Evolutionary conservation across 495 filamentous ascomycete species (phyloP).

Genomic region (Xylaria telfairii): DNA sequence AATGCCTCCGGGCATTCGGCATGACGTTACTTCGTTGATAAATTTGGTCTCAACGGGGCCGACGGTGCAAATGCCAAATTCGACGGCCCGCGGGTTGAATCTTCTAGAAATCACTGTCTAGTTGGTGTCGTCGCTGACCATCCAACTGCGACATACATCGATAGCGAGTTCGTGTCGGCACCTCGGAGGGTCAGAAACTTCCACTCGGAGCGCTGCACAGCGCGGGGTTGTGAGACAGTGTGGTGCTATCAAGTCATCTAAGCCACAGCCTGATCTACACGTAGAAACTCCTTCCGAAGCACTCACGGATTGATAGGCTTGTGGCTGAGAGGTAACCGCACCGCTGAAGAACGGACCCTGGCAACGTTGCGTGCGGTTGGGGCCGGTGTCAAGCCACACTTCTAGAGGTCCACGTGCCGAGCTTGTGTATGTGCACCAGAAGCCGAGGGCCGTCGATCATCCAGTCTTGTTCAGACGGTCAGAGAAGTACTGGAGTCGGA

Average conservation of each 20-base stretch:
- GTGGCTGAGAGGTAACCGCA: conserved; percentile 15
- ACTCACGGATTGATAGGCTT: background rate
- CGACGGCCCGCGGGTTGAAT: background rate
- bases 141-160: conserved; percentile 22
- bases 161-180: conserved; percentile 23
- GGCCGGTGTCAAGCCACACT: conserved; percentile 18
- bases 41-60: background rate
- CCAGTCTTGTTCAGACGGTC: conserved; percentile 14
- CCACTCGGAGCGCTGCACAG: background rate
- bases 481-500: background rate
- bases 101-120: background rate
- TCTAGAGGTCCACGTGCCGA: background rate
- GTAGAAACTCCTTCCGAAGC: background rate
- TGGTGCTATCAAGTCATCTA: conserved; percentile 10
- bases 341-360: background rate
- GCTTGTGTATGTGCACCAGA: background rate
- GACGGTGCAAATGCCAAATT: conserved; percentile 1
- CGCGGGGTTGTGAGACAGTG: conserved; percentile 25
- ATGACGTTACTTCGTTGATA: conserved; percentile 1
- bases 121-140: conserved; percentile 16
- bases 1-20: conserved; percentile 20
- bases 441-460: conserved; percentile 18
- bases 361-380: conserved; percentile 10
- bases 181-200: conserved; percentile 9
- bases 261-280: conserved; percentile 10